A percentile compares a stretch with the other conserved stretches of the same genome.
Conservation (phyloP, 2,329 filamentous ascomycete species). For the Periconia sp. region DNA sequence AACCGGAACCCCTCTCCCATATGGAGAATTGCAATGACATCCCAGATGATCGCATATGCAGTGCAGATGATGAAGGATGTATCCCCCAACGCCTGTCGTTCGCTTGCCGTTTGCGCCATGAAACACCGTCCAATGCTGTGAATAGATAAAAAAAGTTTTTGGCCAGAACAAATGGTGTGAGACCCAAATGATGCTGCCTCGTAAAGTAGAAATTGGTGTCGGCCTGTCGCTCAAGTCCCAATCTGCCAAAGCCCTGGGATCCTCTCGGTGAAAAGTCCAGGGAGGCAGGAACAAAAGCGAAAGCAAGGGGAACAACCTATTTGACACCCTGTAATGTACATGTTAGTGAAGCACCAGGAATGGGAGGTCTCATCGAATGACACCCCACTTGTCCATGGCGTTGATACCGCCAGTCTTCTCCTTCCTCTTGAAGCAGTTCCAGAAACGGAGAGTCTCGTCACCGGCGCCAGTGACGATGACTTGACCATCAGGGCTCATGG, state of each 20-base stretch:
- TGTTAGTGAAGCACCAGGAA: neutral
- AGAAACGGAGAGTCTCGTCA: slow-evolving; percentile 94
- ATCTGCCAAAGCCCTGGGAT: neutral
- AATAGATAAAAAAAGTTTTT: slow-evolving; percentile 3
- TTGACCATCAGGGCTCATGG: slow-evolving; percentile 94
- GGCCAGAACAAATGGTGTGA: neutral
- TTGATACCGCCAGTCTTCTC: slow-evolving; percentile 63
- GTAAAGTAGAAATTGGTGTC: neutral
- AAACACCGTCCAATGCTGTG: slow-evolving; percentile 9
- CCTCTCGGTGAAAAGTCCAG: too few relatives aligned
- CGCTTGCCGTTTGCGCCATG: neutral
- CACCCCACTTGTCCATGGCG: slow-evolving; percentile 73
- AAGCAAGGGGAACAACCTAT: neutral
- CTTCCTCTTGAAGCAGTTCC: slow-evolving; percentile 90
- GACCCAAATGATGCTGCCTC: neutral
- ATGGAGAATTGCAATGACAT: neutral
- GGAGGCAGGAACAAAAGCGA: neutral
- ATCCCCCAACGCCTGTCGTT: neutral
- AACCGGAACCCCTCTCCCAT: neutral
- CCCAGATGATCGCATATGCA: neutral
- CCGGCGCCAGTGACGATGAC: slow-evolving; percentile 94
- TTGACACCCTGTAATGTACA: neutral
- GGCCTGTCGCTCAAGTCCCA: neutral
- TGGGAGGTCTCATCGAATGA: slow-evolving; percentile 62
- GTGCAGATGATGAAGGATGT: neutral